phyloP scores from a whole-genome alignment of 2,329 filamentous ascomycete species.

The Cercospora beticola region DNA sequence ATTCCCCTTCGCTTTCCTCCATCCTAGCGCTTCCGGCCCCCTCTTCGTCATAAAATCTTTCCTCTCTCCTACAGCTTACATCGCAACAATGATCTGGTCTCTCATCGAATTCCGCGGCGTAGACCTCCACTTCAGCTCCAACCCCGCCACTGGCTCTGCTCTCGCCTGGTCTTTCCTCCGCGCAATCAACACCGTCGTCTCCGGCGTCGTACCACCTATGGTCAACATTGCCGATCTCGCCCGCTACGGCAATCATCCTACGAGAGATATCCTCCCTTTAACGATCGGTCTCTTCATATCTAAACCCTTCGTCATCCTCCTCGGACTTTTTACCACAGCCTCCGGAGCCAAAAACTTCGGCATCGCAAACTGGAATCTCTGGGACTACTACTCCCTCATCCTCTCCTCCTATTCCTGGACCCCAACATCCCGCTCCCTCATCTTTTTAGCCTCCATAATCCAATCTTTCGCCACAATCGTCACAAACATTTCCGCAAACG shows the following conservation, averaged over 20 bases:
- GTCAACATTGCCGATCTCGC: constrained; percentile 47
- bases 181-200: constrained; percentile 45
- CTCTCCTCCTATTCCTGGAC: constrained; percentile 42
- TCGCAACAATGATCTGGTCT: constrained; percentile 87
- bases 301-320: constrained; percentile 44
- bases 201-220: constrained; percentile 32
- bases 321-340: constrained; percentile 44
- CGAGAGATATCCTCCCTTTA: constrained; percentile 34
- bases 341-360: constrained; percentile 39
- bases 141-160: constrained; percentile 21
- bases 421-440: constrained; percentile 40
- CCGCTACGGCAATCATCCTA: constrained; percentile 40
- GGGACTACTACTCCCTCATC: constrained; percentile 46
- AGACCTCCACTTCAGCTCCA: constrained; percentile 16
- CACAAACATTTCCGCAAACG: constrained; percentile 47
- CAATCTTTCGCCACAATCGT: constrained; percentile 45
- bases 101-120: constrained; percentile 51
- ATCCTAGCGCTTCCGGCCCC: constrained; percentile 36
- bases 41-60: constrained; percentile 25
- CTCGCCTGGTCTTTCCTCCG: constrained; percentile 43
- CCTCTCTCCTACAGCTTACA: constrained; percentile 55
- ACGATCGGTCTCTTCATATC: constrained; percentile 41
- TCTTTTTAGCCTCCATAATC: constrained; percentile 43
- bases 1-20: constrained; percentile 38
- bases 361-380: constrained; percentile 47